phyloP scores from a whole-genome alignment of 2,329 filamentous ascomycete genomes.

The Colletotrichum aenigma region DNA sequence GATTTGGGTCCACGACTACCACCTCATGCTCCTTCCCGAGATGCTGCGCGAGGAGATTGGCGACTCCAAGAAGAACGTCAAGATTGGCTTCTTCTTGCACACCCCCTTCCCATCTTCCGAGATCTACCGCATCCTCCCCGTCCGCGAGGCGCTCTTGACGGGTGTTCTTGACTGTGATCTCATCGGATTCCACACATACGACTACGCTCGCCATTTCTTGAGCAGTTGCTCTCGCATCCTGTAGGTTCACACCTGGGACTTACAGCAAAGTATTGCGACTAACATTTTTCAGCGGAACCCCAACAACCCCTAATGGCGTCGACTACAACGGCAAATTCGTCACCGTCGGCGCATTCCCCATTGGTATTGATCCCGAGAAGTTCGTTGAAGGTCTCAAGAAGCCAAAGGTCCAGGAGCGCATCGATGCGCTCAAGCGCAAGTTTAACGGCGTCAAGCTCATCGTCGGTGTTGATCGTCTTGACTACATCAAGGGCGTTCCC shows the following conservation, averaged over 20 bases:
- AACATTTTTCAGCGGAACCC: conserved; percentile 52
- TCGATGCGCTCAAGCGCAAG: conserved; percentile 82
- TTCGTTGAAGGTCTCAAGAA: conserved; percentile 89
- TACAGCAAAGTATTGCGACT: not conserved
- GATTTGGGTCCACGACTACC: conserved; percentile 99
- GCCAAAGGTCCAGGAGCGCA: conserved; percentile 85
- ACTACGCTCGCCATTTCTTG: conserved; percentile 97
- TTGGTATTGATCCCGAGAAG: conserved; percentile 97
- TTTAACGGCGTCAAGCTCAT: conserved; percentile 97
- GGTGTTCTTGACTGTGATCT: conserved; percentile 93
- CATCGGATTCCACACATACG: conserved; percentile 98
- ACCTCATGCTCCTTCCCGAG: conserved; percentile 93
- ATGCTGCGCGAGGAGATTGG: conserved; percentile 94
- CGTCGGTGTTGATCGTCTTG: conserved; percentile 92
- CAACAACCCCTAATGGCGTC: conserved; percentile 90
- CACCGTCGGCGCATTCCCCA: conserved; percentile 93
- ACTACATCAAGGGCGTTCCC: conserved; percentile 98
- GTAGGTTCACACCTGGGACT: conserved; percentile 44
- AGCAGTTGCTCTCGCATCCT: conserved; percentile 96
- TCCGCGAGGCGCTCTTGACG: conserved; percentile 84
- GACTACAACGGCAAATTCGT: conserved; percentile 89
- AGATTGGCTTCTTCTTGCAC: conserved; percentile 98
- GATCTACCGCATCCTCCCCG: conserved; percentile 94
- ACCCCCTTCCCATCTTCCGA: conserved; percentile 97
- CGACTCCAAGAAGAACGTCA: conserved; percentile 83